Evolutionary conservation across 148 eudicot genomes (phyloP).

Genomic region (Camellia lanceoleosa): DNA sequence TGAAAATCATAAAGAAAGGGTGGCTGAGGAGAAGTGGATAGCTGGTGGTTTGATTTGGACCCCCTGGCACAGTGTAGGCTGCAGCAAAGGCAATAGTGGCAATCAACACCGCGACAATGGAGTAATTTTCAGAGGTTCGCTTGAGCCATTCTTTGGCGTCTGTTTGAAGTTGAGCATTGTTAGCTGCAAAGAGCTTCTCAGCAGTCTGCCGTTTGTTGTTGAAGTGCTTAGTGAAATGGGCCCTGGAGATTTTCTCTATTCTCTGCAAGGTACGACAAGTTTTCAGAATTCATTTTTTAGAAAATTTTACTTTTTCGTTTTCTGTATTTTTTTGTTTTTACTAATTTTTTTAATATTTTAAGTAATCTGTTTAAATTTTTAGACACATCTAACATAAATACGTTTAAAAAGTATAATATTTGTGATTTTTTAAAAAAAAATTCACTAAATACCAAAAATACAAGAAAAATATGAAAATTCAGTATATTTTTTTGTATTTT

Average conservation of each 20-base stretch:
- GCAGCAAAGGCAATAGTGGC: slow-evolving; percentile 6
- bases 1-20: not conserved
- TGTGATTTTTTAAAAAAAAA: no score
- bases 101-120: not conserved
- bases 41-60: not conserved
- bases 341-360: no score
- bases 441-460: no score
- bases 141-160: not conserved
- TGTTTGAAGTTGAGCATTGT: not conserved
- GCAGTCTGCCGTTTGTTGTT: not conserved
- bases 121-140: not conserved
- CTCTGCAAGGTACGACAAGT: not conserved
- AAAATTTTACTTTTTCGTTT: no score
- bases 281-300: no score
- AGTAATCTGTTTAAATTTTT: no score
- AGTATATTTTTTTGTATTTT: no score
- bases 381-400: no score
- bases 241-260: not conserved
- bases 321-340: no score
- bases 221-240: not conserved
- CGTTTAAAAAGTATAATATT: no score
- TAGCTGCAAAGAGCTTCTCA: not conserved
- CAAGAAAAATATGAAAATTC: no score
- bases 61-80: not conserved
- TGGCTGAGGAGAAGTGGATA: not conserved